Conservation (phyloP, 257 asterid species). For the Mitragyna speciosa region DNA sequence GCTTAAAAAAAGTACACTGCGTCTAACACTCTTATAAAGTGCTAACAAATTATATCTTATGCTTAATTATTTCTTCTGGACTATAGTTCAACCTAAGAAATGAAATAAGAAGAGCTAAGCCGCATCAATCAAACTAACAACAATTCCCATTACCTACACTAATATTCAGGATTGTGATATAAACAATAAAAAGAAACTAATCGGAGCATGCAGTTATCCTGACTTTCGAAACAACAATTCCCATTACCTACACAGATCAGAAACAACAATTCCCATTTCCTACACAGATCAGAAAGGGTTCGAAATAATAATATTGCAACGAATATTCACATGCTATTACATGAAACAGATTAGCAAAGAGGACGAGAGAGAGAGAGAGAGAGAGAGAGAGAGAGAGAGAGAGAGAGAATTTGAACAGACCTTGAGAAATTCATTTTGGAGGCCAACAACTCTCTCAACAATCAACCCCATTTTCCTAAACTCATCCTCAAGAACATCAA, state of each 20-base stretch:
- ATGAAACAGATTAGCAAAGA: background rate
- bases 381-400: too few relatives aligned
- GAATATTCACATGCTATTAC: background rate
- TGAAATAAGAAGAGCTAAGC: background rate
- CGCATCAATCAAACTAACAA: background rate
- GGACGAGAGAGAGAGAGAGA: background rate
- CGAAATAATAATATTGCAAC: background rate
- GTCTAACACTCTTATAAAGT: background rate
- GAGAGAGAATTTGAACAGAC: conserved; percentile 30
- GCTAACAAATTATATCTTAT: background rate
- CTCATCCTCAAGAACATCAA: conserved; percentile 67
- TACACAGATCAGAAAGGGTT: background rate
- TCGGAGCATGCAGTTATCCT: background rate
- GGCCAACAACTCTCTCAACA: conserved; percentile 71
- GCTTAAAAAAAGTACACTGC: background rate
- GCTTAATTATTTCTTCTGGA: background rate
- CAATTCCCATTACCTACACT: background rate
- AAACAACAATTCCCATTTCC: too few relatives aligned
- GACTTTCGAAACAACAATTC: background rate
- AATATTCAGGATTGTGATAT: background rate
- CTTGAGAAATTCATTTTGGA: conserved; percentile 80
- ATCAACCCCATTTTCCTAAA: conserved; percentile 61
- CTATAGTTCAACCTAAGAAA: background rate
- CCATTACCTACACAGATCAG: background rate
- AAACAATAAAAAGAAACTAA: background rate